Evolutionary conservation across 2,329 filamentous ascomycete genomes (phyloP), one percentile per base, ranked within the genome.

Genomic region (Fusarium sulawesiense): DNA sequence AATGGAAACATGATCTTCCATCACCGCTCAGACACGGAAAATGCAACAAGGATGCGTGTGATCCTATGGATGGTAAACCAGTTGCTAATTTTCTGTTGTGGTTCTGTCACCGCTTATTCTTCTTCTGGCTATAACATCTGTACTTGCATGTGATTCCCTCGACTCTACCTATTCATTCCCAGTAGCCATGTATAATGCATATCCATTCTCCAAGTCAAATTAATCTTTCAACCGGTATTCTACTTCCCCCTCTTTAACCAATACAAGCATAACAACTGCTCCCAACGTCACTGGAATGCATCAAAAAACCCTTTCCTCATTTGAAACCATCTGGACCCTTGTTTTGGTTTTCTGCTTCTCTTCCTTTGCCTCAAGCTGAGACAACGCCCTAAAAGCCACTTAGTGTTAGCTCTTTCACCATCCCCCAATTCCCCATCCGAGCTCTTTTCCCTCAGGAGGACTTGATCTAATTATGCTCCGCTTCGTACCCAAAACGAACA

Each of bases 281-380:
- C 37, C 32, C 53, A 34, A 66, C 56, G 58, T 72, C 51, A 64
- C 69, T 60, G 58, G 62, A 64, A 71, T 70, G 66, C 42, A 30
- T 37, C 32, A 29, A 58, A 58, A 58, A 47, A n/a, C 5, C 21
- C 32, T 30, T 25, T 47, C 14, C 23, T 57, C 59, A 32, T 50
- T 46, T 29, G 12, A 34, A 40, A 49, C 40, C 40, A 29, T 30
- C 32, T 51, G 41, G 47, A 51, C 27, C 56, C 60, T 66, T 42
- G 34, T 48, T 44, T 49, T 29, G 30, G 41, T 42, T 45, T 63
- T 41, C 29, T 40, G 57, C 20, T 34, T 29, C 34, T 45, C 40
- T 56, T 32, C 23, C 44, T 56, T 29, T 34, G 27, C 29, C 40
- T 40, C 30, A 47, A 65, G 63, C 58, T 68, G 67, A 71, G 58